A percentile compares a stretch with the other conserved stretches of the same genome.
Conservation (phyloP, 1,139 yeast genomes). For the Zhuliangozyma blackwelliae region DNA sequence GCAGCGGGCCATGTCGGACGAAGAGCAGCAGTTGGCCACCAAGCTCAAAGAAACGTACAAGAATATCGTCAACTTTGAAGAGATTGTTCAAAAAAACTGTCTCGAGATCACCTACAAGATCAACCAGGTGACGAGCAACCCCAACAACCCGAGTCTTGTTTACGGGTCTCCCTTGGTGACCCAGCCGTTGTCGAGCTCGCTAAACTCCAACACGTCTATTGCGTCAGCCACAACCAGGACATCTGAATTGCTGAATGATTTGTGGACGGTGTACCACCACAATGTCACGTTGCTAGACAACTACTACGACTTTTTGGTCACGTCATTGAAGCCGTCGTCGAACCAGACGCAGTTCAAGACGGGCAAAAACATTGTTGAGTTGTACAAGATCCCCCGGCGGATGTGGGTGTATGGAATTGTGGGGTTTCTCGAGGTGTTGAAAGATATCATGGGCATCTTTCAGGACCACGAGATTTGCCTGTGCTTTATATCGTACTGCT, state of each 20-base stretch:
- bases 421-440: slow-evolving; percentile 71
- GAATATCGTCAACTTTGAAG: slow-evolving; percentile 62
- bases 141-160: slow-evolving; percentile 12
- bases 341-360: slow-evolving; percentile 54
- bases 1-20: slow-evolving; percentile 47
- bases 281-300: slow-evolving; percentile 62
- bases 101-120: slow-evolving; percentile 50
- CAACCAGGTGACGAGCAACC: slow-evolving; percentile 38
- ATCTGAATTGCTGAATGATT: slow-evolving; percentile 54
- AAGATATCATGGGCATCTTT: slow-evolving; percentile 60
- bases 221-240: slow-evolving; percentile 25
- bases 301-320: slow-evolving; percentile 65
- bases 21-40: slow-evolving; percentile 67
- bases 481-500: slow-evolving; percentile 47
- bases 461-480: slow-evolving; percentile 47
- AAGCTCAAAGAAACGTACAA: slow-evolving; percentile 72
- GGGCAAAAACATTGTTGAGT: slow-evolving; percentile 69
- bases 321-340: slow-evolving; percentile 62
- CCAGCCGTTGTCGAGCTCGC: slow-evolving; percentile 17
- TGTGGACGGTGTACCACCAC: slow-evolving; percentile 70
- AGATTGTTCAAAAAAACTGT: slow-evolving; percentile 65
- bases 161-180: slow-evolving; percentile 17
- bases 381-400: slow-evolving; percentile 71
- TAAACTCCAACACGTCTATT: slow-evolving; percentile 15
- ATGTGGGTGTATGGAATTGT: slow-evolving; percentile 85